phyloP scores from a whole-genome alignment of 768 basidiomycete species.

The Leccinum sublutescens region DNA sequence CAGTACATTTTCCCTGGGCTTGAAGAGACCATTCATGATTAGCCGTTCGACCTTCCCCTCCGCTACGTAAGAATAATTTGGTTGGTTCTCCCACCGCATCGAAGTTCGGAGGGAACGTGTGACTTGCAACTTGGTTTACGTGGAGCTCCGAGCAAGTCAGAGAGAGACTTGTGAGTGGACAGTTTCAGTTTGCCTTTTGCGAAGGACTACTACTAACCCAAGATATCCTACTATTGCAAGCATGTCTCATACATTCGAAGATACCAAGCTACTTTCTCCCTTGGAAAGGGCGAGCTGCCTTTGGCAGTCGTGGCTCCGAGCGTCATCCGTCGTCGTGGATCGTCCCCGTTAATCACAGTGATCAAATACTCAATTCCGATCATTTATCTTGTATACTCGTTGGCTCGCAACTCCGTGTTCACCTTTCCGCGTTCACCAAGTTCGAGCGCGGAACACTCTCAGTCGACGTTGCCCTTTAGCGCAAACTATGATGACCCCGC shows the following conservation, averaged over 20 bases:
- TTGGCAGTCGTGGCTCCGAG: constrained; percentile 4
- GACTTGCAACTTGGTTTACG: background rate
- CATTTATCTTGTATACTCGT: constrained; percentile 20
- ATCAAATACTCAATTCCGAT: constrained; percentile 21
- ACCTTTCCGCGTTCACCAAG: background rate
- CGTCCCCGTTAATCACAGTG: constrained; percentile 4
- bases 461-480: constrained; percentile 4
- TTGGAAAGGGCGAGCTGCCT: constrained; percentile 21
- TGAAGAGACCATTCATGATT: constrained; percentile 67
- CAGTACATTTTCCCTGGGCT: constrained; percentile 47
- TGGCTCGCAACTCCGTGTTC: constrained; percentile 12
- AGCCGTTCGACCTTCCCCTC: constrained; percentile 72
- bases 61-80: constrained; percentile 19
- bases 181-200: background rate
- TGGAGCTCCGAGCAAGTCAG: background rate
- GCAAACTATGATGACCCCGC: constrained; percentile 34
- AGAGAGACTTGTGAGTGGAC: background rate
- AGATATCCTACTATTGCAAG: background rate
- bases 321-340: background rate
- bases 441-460: constrained; percentile 1
- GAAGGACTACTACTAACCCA: background rate
- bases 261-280: constrained; percentile 11
- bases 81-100: too few species aligned
- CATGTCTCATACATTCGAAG: constrained; percentile 6
- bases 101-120: background rate